Conservation (phyloP, 2,329 filamentous ascomycete genomes). For the Aplosporella prunicola region DNA sequence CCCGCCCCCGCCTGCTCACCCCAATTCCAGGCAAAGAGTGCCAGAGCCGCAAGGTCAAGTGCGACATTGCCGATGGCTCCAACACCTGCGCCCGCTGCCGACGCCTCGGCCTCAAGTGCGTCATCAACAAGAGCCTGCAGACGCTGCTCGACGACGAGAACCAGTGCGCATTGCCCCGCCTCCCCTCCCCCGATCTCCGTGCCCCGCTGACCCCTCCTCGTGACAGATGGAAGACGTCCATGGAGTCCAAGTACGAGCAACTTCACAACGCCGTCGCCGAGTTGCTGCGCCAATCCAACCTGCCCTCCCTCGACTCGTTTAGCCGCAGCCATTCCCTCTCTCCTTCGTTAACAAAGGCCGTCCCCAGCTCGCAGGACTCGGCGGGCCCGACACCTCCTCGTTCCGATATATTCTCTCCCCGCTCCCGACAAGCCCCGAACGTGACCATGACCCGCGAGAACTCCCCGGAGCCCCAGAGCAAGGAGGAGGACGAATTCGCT, state of each 20-base stretch:
- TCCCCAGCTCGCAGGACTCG: conserved; percentile 6
- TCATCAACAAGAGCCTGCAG: conserved; percentile 47
- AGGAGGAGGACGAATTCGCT: conserved; percentile 7
- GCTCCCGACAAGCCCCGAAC: conserved; percentile 19
- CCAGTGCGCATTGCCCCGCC: conserved; percentile 15
- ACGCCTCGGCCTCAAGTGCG: conserved; percentile 63
- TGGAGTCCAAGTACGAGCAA: conserved; percentile 18
- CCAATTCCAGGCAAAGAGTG: conserved; percentile 22
- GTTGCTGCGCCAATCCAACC: conserved; percentile 21
- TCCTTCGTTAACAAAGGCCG: conserved; percentile 13
- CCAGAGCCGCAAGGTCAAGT: conserved; percentile 28
- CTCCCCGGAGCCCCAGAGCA: conserved; percentile 18
- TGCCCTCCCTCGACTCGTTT: conserved; percentile 17
- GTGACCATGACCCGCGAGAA: conserved; percentile 28
- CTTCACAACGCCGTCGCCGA: conserved; percentile 21
- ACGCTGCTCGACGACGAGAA: conserved; percentile 24
- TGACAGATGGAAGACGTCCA: conserved; percentile 24
- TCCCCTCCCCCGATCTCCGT: not conserved
- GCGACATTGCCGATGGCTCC: conserved; percentile 23
- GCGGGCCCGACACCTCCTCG: conserved; percentile 18
- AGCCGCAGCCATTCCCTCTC: conserved; percentile 13
- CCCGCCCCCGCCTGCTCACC: not conserved
- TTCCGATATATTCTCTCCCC: conserved; percentile 18
- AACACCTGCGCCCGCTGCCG: conserved; percentile 26
- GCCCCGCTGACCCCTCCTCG: not conserved